These are phyloP conservation scores for Debaryomyces robertsiae DNA, from an alignment of 1,139 yeast genomes.

Conservation along the genomic window DNA sequence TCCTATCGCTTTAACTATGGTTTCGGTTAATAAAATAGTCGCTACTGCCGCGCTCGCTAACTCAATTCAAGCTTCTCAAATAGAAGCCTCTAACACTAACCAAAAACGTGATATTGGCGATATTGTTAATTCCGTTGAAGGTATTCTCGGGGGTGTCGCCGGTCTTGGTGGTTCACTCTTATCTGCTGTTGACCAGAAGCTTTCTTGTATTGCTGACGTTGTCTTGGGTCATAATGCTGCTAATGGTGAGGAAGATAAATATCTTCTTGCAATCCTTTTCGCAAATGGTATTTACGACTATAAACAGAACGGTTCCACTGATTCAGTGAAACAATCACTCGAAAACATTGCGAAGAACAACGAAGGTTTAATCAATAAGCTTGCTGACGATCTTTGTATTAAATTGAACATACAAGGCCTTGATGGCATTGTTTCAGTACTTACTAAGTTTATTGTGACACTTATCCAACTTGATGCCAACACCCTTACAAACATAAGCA, in stretches of 20 bases:
- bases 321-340: constrained; percentile 1
- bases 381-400: constrained; percentile 9
- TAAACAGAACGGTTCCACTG: constrained; percentile 1
- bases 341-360: constrained; percentile 2
- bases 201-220: constrained; percentile 11
- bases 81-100: not conserved
- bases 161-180: constrained; percentile 5
- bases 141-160: constrained; percentile 6
- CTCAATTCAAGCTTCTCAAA: constrained; percentile 8
- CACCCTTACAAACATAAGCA: constrained; percentile 1
- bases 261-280: constrained; percentile 7
- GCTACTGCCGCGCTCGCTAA: constrained; percentile 7
- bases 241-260: constrained; percentile 1
- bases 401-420: constrained; percentile 5
- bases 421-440: constrained; percentile 5
- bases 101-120: constrained; percentile 9
- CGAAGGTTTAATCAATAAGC: constrained; percentile 9
- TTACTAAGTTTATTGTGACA: constrained; percentile 6
- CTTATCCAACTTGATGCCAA: constrained; percentile 2
- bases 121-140: constrained; percentile 4
- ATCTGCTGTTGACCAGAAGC: constrained; percentile 3
- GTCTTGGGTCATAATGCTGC: constrained; percentile 9
- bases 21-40: constrained; percentile 4
- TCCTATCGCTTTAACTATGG: constrained; percentile 5
- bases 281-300: constrained; percentile 11